A percentile compares a stretch with the other conserved stretches of the same genome.
phyloP scores from a whole-genome alignment of 2,329 filamentous ascomycete genomes.

The Cladophialophora chaetospira region DNA sequence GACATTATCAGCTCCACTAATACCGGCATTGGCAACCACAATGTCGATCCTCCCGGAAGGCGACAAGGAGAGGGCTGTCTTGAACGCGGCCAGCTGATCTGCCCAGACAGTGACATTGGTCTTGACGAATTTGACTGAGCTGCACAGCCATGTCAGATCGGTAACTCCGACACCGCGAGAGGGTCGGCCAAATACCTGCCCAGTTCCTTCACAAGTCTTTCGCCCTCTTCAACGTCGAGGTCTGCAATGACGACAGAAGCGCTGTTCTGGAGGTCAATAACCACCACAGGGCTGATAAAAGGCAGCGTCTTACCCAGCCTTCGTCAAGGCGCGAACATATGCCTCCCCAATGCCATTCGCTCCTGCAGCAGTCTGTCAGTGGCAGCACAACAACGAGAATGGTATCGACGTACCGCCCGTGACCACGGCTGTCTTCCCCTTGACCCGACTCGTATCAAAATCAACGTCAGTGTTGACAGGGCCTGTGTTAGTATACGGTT shows the following conservation, averaged over 20 bases:
- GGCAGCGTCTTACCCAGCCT: conserved; percentile 27
- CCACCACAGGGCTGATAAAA: neutral
- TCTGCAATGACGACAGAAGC: conserved; percentile 36
- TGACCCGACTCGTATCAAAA: conserved; percentile 30
- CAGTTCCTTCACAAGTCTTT: conserved; percentile 32
- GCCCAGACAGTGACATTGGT: conserved; percentile 66
- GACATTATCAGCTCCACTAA: conserved; percentile 47
- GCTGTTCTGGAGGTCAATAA: conserved; percentile 12
- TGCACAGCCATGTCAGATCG: neutral
- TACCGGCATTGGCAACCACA: conserved; percentile 68
- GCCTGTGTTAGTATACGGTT: conserved; percentile 23
- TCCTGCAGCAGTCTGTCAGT: conserved; percentile 27
- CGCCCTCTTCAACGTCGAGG: conserved; percentile 45
- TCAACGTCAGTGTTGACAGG: conserved; percentile 24
- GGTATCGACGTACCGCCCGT: conserved; percentile 33
- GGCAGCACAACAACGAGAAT: neutral
- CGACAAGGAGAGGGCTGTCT: conserved; percentile 56
- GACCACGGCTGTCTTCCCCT: conserved; percentile 39
- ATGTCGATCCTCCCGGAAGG: conserved; percentile 60
- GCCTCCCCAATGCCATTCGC: conserved; percentile 39
- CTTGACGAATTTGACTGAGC: conserved; percentile 38
- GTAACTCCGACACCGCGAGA: neutral
- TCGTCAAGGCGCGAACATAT: conserved; percentile 36
- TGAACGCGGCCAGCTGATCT: conserved; percentile 66
- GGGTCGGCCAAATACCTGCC: conserved; percentile 5